Conservation (phyloP, 805 yeast species). For the Yueomyces sp. region DNA sequence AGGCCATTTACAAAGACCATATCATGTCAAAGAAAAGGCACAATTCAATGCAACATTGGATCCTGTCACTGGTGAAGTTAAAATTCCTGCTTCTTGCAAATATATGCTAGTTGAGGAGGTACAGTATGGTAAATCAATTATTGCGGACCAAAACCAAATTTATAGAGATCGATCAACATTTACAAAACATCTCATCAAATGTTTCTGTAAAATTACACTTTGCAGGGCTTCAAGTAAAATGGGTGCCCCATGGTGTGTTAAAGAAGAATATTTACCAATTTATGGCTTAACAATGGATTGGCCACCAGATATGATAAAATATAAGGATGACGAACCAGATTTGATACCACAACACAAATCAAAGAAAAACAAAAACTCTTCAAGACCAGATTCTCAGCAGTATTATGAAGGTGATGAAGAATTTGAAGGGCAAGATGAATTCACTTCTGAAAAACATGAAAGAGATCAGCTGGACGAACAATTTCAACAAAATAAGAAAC, state of each 20-base stretch:
- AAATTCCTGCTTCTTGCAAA: constrained; percentile 43
- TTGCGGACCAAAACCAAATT: constrained; percentile 61
- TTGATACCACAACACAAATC: neutral
- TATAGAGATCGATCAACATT: constrained; percentile 74
- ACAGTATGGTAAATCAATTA: constrained; percentile 41
- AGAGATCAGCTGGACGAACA: neutral
- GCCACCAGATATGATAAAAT: constrained; percentile 21
- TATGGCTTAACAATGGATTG: constrained; percentile 23
- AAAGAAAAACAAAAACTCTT: neutral
- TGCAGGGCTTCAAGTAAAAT: constrained; percentile 65
- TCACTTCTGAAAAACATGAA: neutral
- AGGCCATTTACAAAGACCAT: constrained; percentile 19
- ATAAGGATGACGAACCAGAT: constrained; percentile 18
- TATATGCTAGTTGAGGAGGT: constrained; percentile 54
- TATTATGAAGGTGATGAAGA: neutral
- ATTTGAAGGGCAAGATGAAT: neutral
- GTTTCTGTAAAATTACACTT: constrained; percentile 62
- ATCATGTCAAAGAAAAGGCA: constrained; percentile 75
- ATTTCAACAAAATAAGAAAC: neutral
- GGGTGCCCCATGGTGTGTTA: constrained; percentile 96
- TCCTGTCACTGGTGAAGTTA: constrained; percentile 22
- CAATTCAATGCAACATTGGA: constrained; percentile 43
- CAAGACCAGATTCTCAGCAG: neutral
- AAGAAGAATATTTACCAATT: constrained; percentile 40
- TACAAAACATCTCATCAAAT: constrained; percentile 80